A percentile compares a stretch with the other conserved stretches of the same genome.
Conservation (phyloP, 768 basidiomycete species). For the Panus rudis region DNA sequence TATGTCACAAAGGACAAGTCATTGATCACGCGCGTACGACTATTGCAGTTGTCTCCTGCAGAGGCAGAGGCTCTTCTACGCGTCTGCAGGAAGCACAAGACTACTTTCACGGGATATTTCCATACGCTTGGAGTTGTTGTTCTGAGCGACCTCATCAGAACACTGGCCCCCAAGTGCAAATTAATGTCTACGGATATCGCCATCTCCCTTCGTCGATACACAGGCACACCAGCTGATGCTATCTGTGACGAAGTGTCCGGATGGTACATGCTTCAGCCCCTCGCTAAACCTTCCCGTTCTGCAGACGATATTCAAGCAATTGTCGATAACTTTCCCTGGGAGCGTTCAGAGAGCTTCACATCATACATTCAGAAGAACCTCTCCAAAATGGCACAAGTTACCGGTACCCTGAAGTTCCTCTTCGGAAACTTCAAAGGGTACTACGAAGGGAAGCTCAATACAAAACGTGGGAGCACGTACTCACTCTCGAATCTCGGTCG, state of each 20-base stretch:
- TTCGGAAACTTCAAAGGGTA: slow-evolving; percentile 25
- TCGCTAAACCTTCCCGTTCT: too few relatives aligned
- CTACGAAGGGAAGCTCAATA: slow-evolving; percentile 23
- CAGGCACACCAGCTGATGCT: neutral
- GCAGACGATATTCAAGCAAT: too few relatives aligned
- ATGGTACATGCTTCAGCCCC: too few relatives aligned
- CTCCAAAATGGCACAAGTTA: slow-evolving; percentile 16
- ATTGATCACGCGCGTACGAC: neutral
- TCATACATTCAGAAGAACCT: slow-evolving; percentile 17
- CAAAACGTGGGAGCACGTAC: slow-evolving; percentile 27
- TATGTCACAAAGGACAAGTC: neutral
- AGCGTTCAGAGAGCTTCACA: slow-evolving; percentile 22
- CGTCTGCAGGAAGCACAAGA: slow-evolving; percentile 2
- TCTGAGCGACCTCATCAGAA: neutral
- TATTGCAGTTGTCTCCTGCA: neutral
- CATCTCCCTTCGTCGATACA: slow-evolving; percentile 3
- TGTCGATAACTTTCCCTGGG: slow-evolving; percentile 27
- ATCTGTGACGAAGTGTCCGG: slow-evolving; percentile 3
- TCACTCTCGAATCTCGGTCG: slow-evolving; percentile 34
- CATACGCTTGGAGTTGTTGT: slow-evolving; percentile 1
- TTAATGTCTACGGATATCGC: slow-evolving; percentile 1
- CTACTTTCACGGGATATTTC: slow-evolving; percentile 5
- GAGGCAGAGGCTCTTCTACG: slow-evolving; percentile 1
- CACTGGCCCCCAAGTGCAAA: neutral
- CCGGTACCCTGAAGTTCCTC: slow-evolving; percentile 28